phyloP scores from a whole-genome alignment of 176 grass and related monocot genomes.

The Tuctoria greenei region DNA sequence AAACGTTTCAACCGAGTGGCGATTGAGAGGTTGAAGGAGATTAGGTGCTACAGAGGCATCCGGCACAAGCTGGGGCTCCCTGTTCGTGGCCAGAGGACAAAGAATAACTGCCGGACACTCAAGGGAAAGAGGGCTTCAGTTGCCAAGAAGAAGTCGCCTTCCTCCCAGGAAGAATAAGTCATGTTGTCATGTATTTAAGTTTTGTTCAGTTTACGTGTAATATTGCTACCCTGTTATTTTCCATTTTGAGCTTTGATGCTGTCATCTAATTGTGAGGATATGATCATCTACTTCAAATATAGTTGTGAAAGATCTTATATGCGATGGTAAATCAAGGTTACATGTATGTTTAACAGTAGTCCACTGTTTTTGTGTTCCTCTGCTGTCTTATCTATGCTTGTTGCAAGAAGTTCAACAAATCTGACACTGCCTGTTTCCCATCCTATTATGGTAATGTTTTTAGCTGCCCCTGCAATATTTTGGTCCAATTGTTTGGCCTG shows the following conservation, averaged over 20 bases:
- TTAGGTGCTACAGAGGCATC: slow-evolving; percentile 77
- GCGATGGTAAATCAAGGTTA: not conserved
- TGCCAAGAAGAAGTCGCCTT: slow-evolving; percentile 75
- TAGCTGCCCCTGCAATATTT: no score
- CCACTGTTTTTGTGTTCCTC: not conserved
- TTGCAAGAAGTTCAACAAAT: not conserved
- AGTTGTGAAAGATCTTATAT: slow-evolving; percentile 2
- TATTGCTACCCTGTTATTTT: not conserved
- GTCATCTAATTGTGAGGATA: not conserved
- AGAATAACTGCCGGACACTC: slow-evolving; percentile 88
- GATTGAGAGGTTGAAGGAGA: slow-evolving; percentile 92
- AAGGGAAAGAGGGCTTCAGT: slow-evolving; percentile 80
- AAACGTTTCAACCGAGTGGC: slow-evolving; percentile 76
- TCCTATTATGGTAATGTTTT: no score
- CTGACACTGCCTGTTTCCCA: no score
- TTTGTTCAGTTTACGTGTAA: slow-evolving; percentile 6
- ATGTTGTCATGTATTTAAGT: slow-evolving; percentile 2
- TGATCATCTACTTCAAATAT: slow-evolving; percentile 11
- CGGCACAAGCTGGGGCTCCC: slow-evolving; percentile 75
- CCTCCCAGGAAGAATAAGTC: slow-evolving; percentile 41
- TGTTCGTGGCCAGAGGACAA: slow-evolving; percentile 77
- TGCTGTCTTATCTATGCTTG: not conserved
- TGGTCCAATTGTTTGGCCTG: no score
- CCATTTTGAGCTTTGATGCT: not conserved
- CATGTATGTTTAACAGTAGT: no score